phyloP scores from a whole-genome alignment of 148 eudicot genomes.

The Spergularia bocconei region DNA sequence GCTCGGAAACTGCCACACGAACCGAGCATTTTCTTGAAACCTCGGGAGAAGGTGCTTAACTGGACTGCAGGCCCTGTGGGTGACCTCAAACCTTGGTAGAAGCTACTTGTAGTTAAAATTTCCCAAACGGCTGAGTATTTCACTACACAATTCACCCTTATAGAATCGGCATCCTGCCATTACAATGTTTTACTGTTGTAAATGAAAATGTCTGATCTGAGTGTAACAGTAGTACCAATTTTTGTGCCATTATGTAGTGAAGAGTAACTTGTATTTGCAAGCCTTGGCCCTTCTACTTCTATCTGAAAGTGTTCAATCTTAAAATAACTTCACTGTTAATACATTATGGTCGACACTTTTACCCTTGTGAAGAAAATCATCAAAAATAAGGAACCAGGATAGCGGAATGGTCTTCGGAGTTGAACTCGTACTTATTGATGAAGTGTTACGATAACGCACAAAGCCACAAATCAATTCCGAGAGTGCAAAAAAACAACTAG shows the following conservation, averaged over 20 bases:
- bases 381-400: too few species aligned
- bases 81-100: conserved; percentile 95
- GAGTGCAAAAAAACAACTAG: not conserved
- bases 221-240: not conserved
- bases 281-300: too few species aligned
- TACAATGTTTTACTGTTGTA: conserved; percentile 28
- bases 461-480: too few species aligned
- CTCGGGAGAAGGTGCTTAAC: conserved; percentile 68
- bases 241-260: conserved; percentile 7
- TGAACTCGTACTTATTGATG: too few species aligned
- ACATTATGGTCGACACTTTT: too few species aligned
- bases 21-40: conserved; percentile 49
- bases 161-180: not conserved
- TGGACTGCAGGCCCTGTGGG: conserved; percentile 97
- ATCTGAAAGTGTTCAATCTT: too few species aligned
- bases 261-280: too few species aligned
- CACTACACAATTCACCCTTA: not conserved
- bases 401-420: too few species aligned
- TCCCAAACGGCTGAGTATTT: conserved; percentile 1
- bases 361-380: too few species aligned
- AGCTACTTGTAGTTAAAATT: not conserved
- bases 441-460: too few species aligned
- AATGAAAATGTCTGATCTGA: conserved; percentile 12
- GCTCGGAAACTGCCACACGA: conserved; percentile 91
- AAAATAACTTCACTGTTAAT: too few species aligned